Conservation (phyloP, 2,329 filamentous ascomycete species). For the Diaporthe helianthi region DNA sequence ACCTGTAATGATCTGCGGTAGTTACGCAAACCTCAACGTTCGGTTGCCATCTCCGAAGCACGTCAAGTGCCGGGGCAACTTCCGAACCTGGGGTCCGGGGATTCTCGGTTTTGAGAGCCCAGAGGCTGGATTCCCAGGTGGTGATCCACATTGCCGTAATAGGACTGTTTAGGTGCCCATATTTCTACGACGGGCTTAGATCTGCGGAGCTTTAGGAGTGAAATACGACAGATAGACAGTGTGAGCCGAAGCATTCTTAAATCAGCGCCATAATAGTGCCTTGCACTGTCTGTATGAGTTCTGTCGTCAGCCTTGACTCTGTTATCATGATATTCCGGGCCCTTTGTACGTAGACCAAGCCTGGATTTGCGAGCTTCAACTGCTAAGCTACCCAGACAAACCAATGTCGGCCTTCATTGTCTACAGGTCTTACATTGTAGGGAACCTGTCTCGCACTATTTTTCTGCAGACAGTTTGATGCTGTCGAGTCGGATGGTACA, state of each 20-base stretch:
- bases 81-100: conserved; percentile 12
- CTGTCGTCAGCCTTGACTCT: not conserved
- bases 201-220: not conserved
- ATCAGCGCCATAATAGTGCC: not conserved
- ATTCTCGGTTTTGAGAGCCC: conserved; percentile 6
- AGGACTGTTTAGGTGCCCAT: not conserved
- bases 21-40: not conserved
- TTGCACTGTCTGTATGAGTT: not conserved
- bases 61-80: conserved; percentile 16
- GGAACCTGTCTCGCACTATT: not conserved
- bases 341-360: not conserved
- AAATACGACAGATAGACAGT: conserved; percentile 1
- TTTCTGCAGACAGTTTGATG: not conserved
- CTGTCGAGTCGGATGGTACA: not conserved
- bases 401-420: not conserved
- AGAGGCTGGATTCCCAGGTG: conserved; percentile 10
- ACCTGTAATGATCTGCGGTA: conserved; percentile 2
- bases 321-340: not conserved
- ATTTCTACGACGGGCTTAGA: not conserved
- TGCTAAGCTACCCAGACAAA: not conserved
- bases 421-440: not conserved
- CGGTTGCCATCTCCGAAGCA: conserved; percentile 17
- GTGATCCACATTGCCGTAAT: conserved; percentile 4
- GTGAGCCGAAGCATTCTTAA: not conserved
- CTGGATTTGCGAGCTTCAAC: not conserved